These are phyloP conservation scores for Plantago major DNA, from an alignment of 257 asterid species.

Conservation along the genomic window DNA sequence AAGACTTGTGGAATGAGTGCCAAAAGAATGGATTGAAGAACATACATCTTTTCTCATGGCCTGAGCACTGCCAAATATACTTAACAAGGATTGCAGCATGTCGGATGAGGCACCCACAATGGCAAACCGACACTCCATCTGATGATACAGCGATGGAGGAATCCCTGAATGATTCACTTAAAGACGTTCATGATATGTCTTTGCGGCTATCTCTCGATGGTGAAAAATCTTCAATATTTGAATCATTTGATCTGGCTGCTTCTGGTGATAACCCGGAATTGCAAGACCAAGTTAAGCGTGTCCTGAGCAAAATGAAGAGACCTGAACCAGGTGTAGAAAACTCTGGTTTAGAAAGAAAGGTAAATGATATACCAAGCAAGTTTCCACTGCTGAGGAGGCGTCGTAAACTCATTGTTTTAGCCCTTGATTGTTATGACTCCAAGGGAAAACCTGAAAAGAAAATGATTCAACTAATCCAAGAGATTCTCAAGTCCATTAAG, in stretches of 20 bases:
- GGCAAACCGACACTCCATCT: slow-evolving; percentile 73
- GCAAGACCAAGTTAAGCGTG: slow-evolving; percentile 64
- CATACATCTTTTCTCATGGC: slow-evolving; percentile 85
- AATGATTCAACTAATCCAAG: slow-evolving; percentile 48
- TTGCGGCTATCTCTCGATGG: slow-evolving; percentile 78
- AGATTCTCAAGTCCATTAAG: slow-evolving; percentile 50
- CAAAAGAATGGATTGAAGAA: slow-evolving; percentile 68
- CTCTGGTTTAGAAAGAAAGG: slow-evolving; percentile 36
- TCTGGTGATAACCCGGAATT: slow-evolving; percentile 36
- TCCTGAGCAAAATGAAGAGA: slow-evolving; percentile 61
- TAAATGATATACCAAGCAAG: slow-evolving; percentile 42
- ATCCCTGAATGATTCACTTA: slow-evolving; percentile 76
- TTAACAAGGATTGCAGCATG: slow-evolving; percentile 68
- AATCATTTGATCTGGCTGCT: slow-evolving; percentile 36
- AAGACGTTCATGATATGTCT: slow-evolving; percentile 70
- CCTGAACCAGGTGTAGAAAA: slow-evolving; percentile 31
- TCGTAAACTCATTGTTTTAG: slow-evolving; percentile 56
- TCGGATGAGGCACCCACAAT: slow-evolving; percentile 87
- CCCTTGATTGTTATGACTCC: slow-evolving; percentile 67
- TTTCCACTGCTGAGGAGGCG: slow-evolving; percentile 67
- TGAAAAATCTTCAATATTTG: slow-evolving; percentile 56
- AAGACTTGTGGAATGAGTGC: slow-evolving; percentile 77
- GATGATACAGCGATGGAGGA: slow-evolving; percentile 52
- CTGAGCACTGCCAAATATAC: slow-evolving; percentile 83
- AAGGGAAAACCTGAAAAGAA: slow-evolving; percentile 56